Percentiles rank a stretch among this genome's conserved stretches.
phyloP scores from a whole-genome alignment of 2,329 filamentous ascomycete species.

The Westerdykella ornata region DNA sequence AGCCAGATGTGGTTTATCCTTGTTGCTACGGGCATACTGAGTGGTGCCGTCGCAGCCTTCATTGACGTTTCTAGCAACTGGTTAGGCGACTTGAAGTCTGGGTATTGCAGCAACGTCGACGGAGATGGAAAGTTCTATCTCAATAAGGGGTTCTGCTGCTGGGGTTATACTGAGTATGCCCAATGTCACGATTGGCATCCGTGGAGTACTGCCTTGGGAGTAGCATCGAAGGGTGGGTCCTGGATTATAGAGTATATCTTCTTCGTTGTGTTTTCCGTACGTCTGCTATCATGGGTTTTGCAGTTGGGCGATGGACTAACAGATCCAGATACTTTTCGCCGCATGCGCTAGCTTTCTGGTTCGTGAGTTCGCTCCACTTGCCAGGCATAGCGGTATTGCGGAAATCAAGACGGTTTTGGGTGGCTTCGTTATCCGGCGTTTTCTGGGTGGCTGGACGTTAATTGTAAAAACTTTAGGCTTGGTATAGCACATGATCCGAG shows the following conservation, averaged over 20 bases:
- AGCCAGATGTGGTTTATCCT: slow-evolving; percentile 90
- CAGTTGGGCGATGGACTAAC: slow-evolving; percentile 17
- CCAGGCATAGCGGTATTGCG: slow-evolving; percentile 90
- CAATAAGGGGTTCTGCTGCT: slow-evolving; percentile 87
- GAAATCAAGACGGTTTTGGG: slow-evolving; percentile 96
- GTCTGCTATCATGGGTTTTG: slow-evolving; percentile 20
- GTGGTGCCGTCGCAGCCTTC: slow-evolving; percentile 75
- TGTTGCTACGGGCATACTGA: slow-evolving; percentile 74
- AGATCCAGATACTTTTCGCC: slow-evolving; percentile 63
- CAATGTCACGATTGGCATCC: slow-evolving; percentile 81
- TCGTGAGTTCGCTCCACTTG: slow-evolving; percentile 75
- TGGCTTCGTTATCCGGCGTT: slow-evolving; percentile 83
- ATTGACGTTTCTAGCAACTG: slow-evolving; percentile 91
- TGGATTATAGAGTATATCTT: slow-evolving; percentile 85
- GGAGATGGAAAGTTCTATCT: slow-evolving; percentile 87
- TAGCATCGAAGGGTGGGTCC: slow-evolving; percentile 58
- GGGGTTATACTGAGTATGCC: slow-evolving; percentile 69
- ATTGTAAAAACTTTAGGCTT: slow-evolving; percentile 83
- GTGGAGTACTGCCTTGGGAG: slow-evolving; percentile 71
- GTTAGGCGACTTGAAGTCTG: slow-evolving; percentile 86
- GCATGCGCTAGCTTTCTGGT: slow-evolving; percentile 71
- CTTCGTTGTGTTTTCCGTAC: slow-evolving; percentile 76
- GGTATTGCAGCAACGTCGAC: slow-evolving; percentile 69
- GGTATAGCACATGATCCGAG: slow-evolving; percentile 45
- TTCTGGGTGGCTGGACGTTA: slow-evolving; percentile 83